These are phyloP conservation scores for Mentha longifolia DNA, from an alignment of 257 asterid genomes.

Conservation along the genomic window DNA sequence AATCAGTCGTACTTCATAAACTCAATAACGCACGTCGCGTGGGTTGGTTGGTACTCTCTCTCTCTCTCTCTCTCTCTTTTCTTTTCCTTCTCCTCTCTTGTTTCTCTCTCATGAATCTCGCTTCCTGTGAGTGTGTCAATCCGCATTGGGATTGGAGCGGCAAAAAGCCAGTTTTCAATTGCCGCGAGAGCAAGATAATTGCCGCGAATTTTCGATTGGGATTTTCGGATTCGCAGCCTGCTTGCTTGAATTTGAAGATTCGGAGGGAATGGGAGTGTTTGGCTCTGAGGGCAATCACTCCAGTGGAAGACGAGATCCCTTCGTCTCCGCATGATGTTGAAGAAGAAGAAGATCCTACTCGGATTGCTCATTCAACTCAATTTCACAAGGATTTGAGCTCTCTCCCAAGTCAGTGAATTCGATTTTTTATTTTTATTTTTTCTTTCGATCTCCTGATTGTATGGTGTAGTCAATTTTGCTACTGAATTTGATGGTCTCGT, in stretches of 20 bases:
- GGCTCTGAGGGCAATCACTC: slow-evolving; percentile 51
- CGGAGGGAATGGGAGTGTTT: slow-evolving; percentile 57
- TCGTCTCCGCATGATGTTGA: slow-evolving; percentile 39
- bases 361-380: slow-evolving; percentile 41
- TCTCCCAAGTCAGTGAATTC: slow-evolving; percentile 72
- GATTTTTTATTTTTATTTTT: not conserved
- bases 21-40: slow-evolving; percentile 4
- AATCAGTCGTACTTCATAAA: not conserved
- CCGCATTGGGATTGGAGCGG: slow-evolving; percentile 45
- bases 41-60: not conserved
- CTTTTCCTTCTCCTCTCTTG: slow-evolving; percentile 15
- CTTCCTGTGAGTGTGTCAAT: slow-evolving; percentile 31
- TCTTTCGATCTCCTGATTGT: not conserved
- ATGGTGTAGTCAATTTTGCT: not conserved
- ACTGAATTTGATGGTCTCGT: slow-evolving; percentile 11
- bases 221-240: slow-evolving; percentile 30
- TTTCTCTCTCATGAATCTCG: slow-evolving; percentile 50
- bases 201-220: slow-evolving; percentile 41
- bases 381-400: slow-evolving; percentile 75
- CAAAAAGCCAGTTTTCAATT: no score
- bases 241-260: slow-evolving; percentile 50
- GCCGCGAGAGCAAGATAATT: slow-evolving; percentile 30
- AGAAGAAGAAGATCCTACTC: slow-evolving; percentile 34
- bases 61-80: not conserved
- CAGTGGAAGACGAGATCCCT: slow-evolving; percentile 67